Percentiles rank a stretch among this genome's conserved stretches.
phyloP scores from a whole-genome alignment of 2,329 filamentous ascomycete genomes.

The Thelonectria discophora region DNA sequence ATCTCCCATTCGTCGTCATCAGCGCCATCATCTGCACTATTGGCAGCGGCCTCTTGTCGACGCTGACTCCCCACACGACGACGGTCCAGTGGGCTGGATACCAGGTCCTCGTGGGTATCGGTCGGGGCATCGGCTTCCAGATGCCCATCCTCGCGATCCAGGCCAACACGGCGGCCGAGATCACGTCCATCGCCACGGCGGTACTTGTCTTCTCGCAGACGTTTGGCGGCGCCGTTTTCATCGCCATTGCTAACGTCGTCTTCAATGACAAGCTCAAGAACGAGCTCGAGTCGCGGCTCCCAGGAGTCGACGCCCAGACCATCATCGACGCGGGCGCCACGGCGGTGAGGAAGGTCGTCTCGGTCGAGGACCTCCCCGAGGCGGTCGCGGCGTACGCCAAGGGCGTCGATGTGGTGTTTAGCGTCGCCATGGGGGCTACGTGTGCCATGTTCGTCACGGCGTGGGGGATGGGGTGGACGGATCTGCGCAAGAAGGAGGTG shows the following conservation, averaged over 20 bases:
- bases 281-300: slow-evolving; percentile 44
- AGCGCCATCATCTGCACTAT: slow-evolving; percentile 46
- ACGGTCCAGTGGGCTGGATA: slow-evolving; percentile 55
- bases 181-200: slow-evolving; percentile 42
- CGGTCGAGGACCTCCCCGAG: slow-evolving; percentile 41
- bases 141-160: slow-evolving; percentile 48
- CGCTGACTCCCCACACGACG: slow-evolving; percentile 47
- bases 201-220: slow-evolving; percentile 39
- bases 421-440: slow-evolving; percentile 45
- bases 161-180: slow-evolving; percentile 35
- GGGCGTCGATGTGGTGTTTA: slow-evolving; percentile 44
- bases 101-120: slow-evolving; percentile 53
- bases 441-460: slow-evolving; percentile 45
- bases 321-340: slow-evolving; percentile 56
- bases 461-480: slow-evolving; percentile 58
- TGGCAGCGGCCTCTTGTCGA: slow-evolving; percentile 54
- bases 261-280: slow-evolving; percentile 45
- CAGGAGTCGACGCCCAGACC: slow-evolving; percentile 40
- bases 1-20: slow-evolving; percentile 52
- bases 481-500: slow-evolving; percentile 49
- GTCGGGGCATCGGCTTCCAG: slow-evolving; percentile 57
- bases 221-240: slow-evolving; percentile 56
- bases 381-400: slow-evolving; percentile 54
- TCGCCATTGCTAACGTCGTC: slow-evolving; percentile 48
- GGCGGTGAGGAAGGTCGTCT: slow-evolving; percentile 47